These are phyloP conservation scores for Lagenidium giganteum DNA, from an alignment of 352 stramenopile genomes.

Conservation along the genomic window DNA sequence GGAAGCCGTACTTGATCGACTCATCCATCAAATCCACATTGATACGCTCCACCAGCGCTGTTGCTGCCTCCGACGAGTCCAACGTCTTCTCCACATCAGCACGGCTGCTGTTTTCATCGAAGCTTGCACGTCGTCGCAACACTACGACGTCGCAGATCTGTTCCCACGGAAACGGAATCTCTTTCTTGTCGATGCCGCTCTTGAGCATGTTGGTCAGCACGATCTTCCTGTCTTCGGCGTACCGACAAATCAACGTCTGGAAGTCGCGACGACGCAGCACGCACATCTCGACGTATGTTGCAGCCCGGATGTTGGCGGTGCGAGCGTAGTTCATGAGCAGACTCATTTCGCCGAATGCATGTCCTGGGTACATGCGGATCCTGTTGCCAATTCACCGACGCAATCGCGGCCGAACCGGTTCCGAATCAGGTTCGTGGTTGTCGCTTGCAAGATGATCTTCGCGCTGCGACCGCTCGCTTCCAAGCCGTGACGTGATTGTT, in stretches of 20 bases:
- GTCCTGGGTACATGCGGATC: conserved; percentile 19
- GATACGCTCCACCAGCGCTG: conserved; percentile 18
- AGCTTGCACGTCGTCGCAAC: not conserved
- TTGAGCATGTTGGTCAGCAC: conserved; percentile 16
- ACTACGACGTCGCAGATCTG: conserved; percentile 16
- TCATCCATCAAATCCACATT: conserved; percentile 6
- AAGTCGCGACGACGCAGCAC: conserved; percentile 16
- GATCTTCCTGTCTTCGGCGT: conserved; percentile 16
- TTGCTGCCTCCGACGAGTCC: conserved; percentile 15
- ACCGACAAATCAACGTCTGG: conserved; percentile 13
- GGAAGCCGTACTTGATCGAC: conserved; percentile 17
- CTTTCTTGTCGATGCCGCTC: conserved; percentile 21
- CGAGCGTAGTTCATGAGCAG: conserved; percentile 29
- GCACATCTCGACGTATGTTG: conserved; percentile 26
- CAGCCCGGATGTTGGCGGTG: conserved; percentile 18
- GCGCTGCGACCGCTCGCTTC: too few relatives aligned
- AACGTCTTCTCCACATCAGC: conserved; percentile 10
- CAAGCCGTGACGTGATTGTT: too few relatives aligned
- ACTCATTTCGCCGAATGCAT: conserved; percentile 33
- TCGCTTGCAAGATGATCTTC: too few relatives aligned
- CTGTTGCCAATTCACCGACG: conserved; percentile 18
- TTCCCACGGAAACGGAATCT: conserved; percentile 23
- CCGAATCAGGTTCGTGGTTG: too few relatives aligned
- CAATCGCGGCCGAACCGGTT: too few relatives aligned
- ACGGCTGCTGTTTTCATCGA: not conserved